phyloP scores from a whole-genome alignment of 352 stramenopile species.

The Globisporangium cederbergense region DNA sequence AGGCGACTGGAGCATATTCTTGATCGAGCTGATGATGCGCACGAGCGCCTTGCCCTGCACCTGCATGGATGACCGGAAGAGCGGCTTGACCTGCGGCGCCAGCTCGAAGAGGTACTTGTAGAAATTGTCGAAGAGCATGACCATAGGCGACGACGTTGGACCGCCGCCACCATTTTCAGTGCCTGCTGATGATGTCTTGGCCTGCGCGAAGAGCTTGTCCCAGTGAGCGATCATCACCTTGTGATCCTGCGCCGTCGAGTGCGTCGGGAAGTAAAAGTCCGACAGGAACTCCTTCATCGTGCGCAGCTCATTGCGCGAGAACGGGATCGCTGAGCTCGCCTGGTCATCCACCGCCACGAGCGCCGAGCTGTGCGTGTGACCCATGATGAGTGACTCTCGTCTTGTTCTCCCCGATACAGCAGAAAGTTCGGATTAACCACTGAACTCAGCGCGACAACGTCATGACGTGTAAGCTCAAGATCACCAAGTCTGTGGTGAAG shows the following conservation, averaged over 20 bases:
- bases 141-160: constrained; percentile 23
- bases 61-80: constrained; percentile 39
- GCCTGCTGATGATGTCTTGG: constrained; percentile 6
- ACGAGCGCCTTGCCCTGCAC: constrained; percentile 39
- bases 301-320: constrained; percentile 16
- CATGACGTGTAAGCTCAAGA: background rate
- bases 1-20: constrained; percentile 30
- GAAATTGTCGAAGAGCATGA: constrained; percentile 39
- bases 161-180: background rate
- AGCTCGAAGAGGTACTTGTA: constrained; percentile 39
- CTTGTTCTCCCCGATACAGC: background rate
- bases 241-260: constrained; percentile 26
- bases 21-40: constrained; percentile 37
- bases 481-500: background rate
- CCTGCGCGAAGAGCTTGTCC: constrained; percentile 27
- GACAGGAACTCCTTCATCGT: constrained; percentile 26
- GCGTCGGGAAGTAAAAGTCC: constrained; percentile 23
- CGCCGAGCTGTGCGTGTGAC: constrained; percentile 10
- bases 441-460: background rate
- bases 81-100: constrained; percentile 31
- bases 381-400: background rate
- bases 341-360: constrained; percentile 22
- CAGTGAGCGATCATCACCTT: constrained; percentile 23
- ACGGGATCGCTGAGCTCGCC: constrained; percentile 9
- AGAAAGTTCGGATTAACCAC: background rate